phyloP scores from a whole-genome alignment of 2,329 filamentous ascomycete genomes.

The Cladophialophora carrionii region DNA sequence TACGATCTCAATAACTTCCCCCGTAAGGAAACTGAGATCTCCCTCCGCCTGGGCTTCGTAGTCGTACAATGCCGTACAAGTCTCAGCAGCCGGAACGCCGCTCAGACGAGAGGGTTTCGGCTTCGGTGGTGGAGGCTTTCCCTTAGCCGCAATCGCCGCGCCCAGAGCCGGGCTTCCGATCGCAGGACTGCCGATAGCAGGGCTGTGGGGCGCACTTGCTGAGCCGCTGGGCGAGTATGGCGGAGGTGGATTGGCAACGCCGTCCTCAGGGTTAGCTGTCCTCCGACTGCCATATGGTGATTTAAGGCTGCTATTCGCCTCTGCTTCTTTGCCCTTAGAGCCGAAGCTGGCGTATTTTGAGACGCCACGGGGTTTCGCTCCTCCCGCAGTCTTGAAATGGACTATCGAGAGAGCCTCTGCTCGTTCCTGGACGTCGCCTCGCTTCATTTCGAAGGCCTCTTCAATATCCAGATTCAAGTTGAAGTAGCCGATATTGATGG shows the following conservation, averaged over 20 bases:
- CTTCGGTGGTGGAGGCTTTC: conserved; percentile 70
- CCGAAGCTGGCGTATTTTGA: conserved; percentile 30
- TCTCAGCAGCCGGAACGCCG: conserved; percentile 69
- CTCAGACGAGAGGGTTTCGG: conserved; percentile 78
- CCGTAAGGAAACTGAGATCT: conserved; percentile 85
- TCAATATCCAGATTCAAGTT: conserved; percentile 88
- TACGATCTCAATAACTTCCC: conserved; percentile 88
- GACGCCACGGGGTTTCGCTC: conserved; percentile 44
- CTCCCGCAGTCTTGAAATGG: conserved; percentile 87
- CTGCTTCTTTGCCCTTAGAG: conserved; percentile 40
- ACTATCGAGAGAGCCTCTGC: conserved; percentile 84
- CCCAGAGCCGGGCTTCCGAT: conserved; percentile 52
- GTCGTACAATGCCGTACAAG: conserved; percentile 88
- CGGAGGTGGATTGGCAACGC: conserved; percentile 66
- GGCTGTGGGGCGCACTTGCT: conserved; percentile 48
- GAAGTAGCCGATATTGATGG: conserved; percentile 96
- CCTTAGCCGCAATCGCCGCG: conserved; percentile 58
- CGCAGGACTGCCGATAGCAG: conserved; percentile 50
- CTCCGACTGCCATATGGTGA: conserved; percentile 34
- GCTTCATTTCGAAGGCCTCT: conserved; percentile 85
- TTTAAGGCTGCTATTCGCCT: conserved; percentile 42
- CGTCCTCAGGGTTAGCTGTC: conserved; percentile 43
- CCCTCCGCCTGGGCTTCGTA: conserved; percentile 95
- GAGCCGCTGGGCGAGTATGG: conserved; percentile 63
- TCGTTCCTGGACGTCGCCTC: conserved; percentile 83